Base-by-base conservation (phyloP, 768 basidiomycete genomes). In the Lyophyllum decastes region DNA sequence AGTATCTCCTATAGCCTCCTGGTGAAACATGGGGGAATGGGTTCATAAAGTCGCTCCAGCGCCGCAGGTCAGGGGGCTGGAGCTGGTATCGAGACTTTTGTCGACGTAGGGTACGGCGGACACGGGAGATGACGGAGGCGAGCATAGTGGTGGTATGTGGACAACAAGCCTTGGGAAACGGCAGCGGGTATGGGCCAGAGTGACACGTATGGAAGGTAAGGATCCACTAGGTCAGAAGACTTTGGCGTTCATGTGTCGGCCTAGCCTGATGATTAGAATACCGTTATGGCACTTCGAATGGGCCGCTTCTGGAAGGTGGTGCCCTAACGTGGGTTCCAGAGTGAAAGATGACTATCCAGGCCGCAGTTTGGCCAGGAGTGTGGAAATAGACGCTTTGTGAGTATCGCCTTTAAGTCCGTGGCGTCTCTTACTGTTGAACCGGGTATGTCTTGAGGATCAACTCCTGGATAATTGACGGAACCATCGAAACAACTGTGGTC, bases 1-100 rank as follows among this genome's bases (percentile, higher is more conserved):
- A 80, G 57, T 76, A 80, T 57, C 66, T 68, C 22, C 61, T 72
- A 64, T 80, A 80, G n/a, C 77, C 77, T 17, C 78, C 78, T 22
- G 67, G 63, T 2, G 72, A 67, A 27, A 80, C 73, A 5, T 66
- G 66, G 8, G 77, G 77, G 58, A 80, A 78, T 0, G 77, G 77
- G 21, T 66, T 69, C 33, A 62, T 63, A 56, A 78, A 73, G 35
- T 69, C 70, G 54, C 71, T 70, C 66, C 73, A 74, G 54, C 73
- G 72, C 10, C 66, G 55, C 8, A 78, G 68, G 34, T 73, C 73
- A 17, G 77, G 77, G 8, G 77, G 73, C 19, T 68, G 60, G 17
- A 50, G 55, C n/a, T 61, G 55, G 22, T 57, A 50, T 16, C 49
- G 57, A 30, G 64, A 50, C 14, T 61, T 56, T 50, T 54, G 55